Base-by-base conservation (phyloP, 345 rosid species). In the Atalantia buxifolia region DNA sequence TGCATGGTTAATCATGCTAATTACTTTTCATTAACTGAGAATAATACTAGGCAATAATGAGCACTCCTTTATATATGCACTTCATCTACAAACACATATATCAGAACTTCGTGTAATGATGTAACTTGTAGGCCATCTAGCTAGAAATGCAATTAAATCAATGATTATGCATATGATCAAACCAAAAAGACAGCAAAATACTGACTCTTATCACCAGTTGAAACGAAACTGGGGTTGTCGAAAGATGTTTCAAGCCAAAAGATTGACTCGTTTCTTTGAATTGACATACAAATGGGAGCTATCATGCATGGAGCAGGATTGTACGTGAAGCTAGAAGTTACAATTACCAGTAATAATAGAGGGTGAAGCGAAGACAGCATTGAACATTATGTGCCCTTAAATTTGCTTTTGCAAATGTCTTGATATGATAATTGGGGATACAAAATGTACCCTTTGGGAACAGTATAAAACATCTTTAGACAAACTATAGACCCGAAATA, bases 161-260 rank as follows among this genome's bases (percentile, higher is more conserved):
- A 25, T 75, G 28, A 64, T 63, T 3, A 35, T 19, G 45, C n/a
- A 40, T 40, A 66, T 60, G 27, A 53, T 74, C 69, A 65, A 33
- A 63, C 28, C 27, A 71, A 60, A 35, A 40, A 27, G 76, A 69
- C 83, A 69, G 8, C 48, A 67, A 68, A 10, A 80, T 75, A 18
- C 56, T 40, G 24, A 66, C 27, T 8, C 64, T 62, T 21, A 45
- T 64, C 28, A 21, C 25, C 13, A 24, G 36, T 75, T 31, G 62
- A 21, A 64, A 9, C 30, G 62, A 21, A 64, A 9, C 19, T 27
- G 21, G 36, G 31, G 40, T 62, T 74, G 69, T 40, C 28, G 0
- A 24, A 25, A 40, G 35, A 45, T 74, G 69, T 74, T 40, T 74
- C 18, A 27, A 2, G 27, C 55, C 24, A 27, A 27, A 19, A 24